Conservation (phyloP, 805 yeast genomes). For the Saccharomycopsis microspora region DNA sequence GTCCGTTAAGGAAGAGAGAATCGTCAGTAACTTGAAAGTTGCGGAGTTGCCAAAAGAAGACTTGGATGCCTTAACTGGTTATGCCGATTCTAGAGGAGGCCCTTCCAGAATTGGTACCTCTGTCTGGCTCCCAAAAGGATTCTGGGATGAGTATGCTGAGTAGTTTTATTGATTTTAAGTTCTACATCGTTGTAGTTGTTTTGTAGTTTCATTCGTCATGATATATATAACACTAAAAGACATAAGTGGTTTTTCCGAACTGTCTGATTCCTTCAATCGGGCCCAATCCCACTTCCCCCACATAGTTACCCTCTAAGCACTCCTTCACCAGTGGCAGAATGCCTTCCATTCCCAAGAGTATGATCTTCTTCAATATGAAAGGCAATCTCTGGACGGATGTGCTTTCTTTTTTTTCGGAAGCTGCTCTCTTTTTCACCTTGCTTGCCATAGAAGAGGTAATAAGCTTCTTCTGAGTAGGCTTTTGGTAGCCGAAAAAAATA, state of each 20-base stretch:
- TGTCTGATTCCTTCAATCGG: no score
- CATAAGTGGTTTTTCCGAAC: no score
- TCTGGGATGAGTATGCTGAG: constrained; percentile 3
- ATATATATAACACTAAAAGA: no score
- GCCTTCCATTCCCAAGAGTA: neutral
- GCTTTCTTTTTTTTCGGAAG: neutral
- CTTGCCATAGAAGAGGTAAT: constrained; percentile 5
- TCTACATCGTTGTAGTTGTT: no score
- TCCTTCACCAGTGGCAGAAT: neutral
- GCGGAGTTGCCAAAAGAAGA: constrained; percentile 32
- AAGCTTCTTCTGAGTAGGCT: neutral
- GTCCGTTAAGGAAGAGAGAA: constrained; percentile 57
- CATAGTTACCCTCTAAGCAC: neutral
- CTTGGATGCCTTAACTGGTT: constrained; percentile 24
- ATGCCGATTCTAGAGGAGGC: constrained; percentile 19
- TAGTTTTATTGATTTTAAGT: neutral
- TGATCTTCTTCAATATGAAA: neutral
- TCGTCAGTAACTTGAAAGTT: constrained; percentile 28
- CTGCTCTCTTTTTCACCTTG: neutral
- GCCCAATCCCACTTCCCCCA: no score
- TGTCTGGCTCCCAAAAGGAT: constrained; percentile 9
- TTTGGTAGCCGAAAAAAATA: constrained; percentile 11
- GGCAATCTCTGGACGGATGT: neutral
- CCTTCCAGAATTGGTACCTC: neutral
- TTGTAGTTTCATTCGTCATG: no score